These are phyloP conservation scores for Coemansia sp. DNA, from an alignment of 371 early-diverging fungal genomes.

Conservation along the genomic window DNA sequence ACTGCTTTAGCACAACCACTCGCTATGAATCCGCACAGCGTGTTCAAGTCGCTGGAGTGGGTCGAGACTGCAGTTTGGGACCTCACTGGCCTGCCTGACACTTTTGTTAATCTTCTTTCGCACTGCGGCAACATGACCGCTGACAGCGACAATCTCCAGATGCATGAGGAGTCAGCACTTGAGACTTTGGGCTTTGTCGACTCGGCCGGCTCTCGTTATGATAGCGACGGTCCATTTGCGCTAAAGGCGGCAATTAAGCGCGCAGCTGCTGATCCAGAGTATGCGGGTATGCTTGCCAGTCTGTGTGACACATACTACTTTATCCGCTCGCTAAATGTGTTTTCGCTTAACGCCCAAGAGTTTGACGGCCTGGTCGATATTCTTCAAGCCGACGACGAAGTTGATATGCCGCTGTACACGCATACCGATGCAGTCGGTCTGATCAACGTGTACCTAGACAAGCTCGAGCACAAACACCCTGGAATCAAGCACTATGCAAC, in stretches of 20 bases:
- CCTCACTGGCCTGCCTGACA: conserved; percentile 39
- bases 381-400: conserved; percentile 17
- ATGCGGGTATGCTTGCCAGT: conserved; percentile 23
- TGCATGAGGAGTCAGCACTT: conserved; percentile 16
- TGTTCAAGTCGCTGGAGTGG: conserved; percentile 43
- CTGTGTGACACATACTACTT: conserved; percentile 46
- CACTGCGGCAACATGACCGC: conserved; percentile 29
- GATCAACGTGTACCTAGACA: conserved; percentile 31
- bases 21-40: conserved; percentile 9
- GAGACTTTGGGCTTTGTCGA: conserved; percentile 15
- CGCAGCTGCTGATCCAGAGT: conserved; percentile 10
- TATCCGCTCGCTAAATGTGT: conserved; percentile 30
- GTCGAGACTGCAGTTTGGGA: conserved; percentile 33
- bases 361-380: conserved; percentile 27
- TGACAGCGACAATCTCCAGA: conserved; percentile 13
- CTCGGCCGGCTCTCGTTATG: conserved; percentile 21
- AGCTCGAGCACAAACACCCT: conserved; percentile 33
- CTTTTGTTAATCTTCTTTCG: conserved; percentile 28
- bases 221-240: conserved; percentile 21
- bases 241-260: conserved; percentile 25
- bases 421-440: conserved; percentile 22
- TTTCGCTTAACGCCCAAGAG: conserved; percentile 18
- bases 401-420: conserved; percentile 10
- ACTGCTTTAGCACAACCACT: not conserved
- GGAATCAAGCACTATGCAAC: conserved; percentile 41